Base-by-base conservation (phyloP, 2,329 filamentous ascomycete genomes). In the Colletotrichum sp. region DNA sequence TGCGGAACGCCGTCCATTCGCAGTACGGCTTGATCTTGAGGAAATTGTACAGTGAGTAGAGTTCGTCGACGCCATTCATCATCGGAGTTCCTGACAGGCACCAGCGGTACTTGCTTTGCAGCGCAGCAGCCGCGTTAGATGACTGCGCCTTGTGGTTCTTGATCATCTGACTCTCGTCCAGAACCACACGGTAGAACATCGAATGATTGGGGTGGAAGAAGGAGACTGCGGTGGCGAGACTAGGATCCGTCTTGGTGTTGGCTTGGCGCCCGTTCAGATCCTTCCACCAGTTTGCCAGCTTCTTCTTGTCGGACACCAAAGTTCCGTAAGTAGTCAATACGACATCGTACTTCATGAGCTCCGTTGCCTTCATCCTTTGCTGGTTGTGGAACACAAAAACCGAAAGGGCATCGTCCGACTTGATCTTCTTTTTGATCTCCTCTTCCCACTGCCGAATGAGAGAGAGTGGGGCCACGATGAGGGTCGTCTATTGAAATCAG, bases 361-460 rank as follows among this genome's bases (percentile, higher is more conserved):
- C 89, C 36, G 87, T 84, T 83, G 92, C 96, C 6, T 84, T 84
- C n/a, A 87, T 84, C 77, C 89, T 91, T 77, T 82, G 79, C 1
- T 83, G 83, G 26, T 91, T 91, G 80, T 98, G 95, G 72, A 95
- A 90, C 36, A 96, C 89, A 78, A 91, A 92, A 2, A 95, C 92
- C 1, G 87, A 91, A 16, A 97, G 84, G 36, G 87, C 86, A 80
- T 94, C 87, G 0, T 85, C 84, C 0, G 84, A 78, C 76, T 92
- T 92, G 43, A 97, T 84, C 83, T 96, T 96, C 48, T 88, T 90
- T 73, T 88, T 83, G 62, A 98, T 95, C 83, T 98, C 96, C 64
- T 93, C 90, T 80, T 94, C 92, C 96, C 96, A 98, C 82, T 98
- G 96, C 18, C 92, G 91, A 82, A 97, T 90, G 18, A 98, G 86